Evolutionary conservation across 1,284 basidiomycete species (phyloP), one percentile per base, ranked within the genome.

Genomic region (Rhodotorula mucilaginosa): DNA sequence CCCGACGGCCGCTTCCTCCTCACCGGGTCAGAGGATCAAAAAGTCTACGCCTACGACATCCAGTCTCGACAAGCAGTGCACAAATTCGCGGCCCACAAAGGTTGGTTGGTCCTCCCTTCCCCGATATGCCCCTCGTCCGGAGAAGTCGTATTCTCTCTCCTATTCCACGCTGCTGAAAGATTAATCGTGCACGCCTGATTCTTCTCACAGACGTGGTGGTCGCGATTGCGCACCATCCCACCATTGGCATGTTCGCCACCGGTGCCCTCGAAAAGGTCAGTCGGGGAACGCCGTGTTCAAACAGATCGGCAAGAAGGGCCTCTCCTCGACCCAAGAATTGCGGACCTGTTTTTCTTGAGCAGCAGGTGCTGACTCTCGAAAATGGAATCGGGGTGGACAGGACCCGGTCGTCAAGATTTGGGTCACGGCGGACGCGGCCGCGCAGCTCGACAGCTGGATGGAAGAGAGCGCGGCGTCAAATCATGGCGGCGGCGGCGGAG

Each of bases 21-120:
- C 8, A 88, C 90, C 64, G 96, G 95, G 0, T 93, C 91, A 67
- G 96, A 98, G 83, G 94, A 98, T 79, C 86, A 87, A 72, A 91
- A 90, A 77, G 83, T 96, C 21, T 89, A 91, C 74, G 83, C 97
- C 34, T 99, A 94, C 93, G 91, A 97, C 80, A 79, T 98, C 65
- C 94, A 97, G 81, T 89, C 87, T 5, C 86, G 93, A 47, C 84
- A 90, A 76, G 83, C 95, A 10, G 81, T 90, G 12, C 89, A 91
- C 77, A 83, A 87, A 0, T 83, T 96, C 23, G 87, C 90, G 74
- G 92, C 90, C 2, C 93, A 94, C 81, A 84, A 88, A 82, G 92
- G 90, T 91, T 73, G 46, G 84, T 15, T 21, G 29, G 19, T 29
- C 13, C 16, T 47, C 34, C 34, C 34, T 34, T 34, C 6, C 34